phyloP scores from a whole-genome alignment of 2,329 filamentous ascomycete genomes.

The Knufia petricola region DNA sequence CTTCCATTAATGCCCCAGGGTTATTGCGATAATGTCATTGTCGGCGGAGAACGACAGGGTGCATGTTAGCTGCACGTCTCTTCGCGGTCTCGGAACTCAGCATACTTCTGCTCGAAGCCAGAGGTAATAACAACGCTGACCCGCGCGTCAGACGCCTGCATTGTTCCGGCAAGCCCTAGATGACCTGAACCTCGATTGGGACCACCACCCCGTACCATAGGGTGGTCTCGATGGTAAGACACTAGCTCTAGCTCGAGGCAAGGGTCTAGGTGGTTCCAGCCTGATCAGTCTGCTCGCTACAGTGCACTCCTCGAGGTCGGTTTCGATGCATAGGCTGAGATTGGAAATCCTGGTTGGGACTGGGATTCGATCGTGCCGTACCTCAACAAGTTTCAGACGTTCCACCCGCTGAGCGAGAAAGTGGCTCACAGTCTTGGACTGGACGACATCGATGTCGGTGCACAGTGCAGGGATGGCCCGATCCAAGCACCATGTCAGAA shows the following conservation, averaged over 20 bases:
- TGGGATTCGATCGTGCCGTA: constrained; percentile 40
- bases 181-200: constrained; percentile 19
- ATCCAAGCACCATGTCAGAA: neutral
- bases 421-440: neutral
- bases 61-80: neutral
- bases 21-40: too few species aligned
- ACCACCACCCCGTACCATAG: constrained; percentile 23
- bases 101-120: neutral
- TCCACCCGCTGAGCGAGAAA: neutral
- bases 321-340: constrained; percentile 36
- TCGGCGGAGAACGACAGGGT: neutral
- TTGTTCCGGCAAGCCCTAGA: neutral
- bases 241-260: constrained; percentile 22
- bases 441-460: neutral
- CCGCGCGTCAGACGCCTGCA: neutral
- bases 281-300: constrained; percentile 33
- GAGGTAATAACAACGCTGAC: neutral
- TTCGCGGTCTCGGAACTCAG: neutral
- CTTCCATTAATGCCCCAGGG: too few species aligned
- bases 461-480: neutral
- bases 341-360: constrained; percentile 39
- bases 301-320: constrained; percentile 32
- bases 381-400: constrained; percentile 24
- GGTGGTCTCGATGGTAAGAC: constrained; percentile 21
- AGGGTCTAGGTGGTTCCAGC: constrained; percentile 32